A percentile compares a stretch with the other conserved stretches of the same genome.
Conservation (phyloP, 2,329 filamentous ascomycete species). For the Sporothrix globosa region DNA sequence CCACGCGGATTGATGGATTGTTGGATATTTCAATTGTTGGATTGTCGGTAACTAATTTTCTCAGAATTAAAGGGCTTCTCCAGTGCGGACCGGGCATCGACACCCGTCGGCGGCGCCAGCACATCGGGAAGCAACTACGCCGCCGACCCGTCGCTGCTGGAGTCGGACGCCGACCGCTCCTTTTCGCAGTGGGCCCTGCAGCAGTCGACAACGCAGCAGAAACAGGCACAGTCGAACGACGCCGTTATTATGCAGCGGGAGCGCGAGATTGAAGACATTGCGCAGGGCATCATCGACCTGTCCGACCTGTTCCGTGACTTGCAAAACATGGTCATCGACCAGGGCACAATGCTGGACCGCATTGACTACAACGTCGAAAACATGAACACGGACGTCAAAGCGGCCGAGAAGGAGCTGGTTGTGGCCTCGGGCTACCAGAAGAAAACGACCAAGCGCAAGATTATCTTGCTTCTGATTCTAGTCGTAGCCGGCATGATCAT, state of each 20-base stretch:
- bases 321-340: slow-evolving; percentile 92
- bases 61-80: slow-evolving; percentile 75
- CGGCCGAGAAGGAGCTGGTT: slow-evolving; percentile 86
- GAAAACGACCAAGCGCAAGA: slow-evolving; percentile 85
- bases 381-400: slow-evolving; percentile 92
- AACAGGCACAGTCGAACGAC: slow-evolving; percentile 74
- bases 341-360: slow-evolving; percentile 87
- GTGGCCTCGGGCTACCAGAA: slow-evolving; percentile 88
- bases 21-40: too few species aligned
- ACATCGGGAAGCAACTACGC: slow-evolving; percentile 42
- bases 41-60: slow-evolving; percentile 36
- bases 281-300: slow-evolving; percentile 95
- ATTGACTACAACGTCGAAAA: slow-evolving; percentile 98
- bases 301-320: slow-evolving; percentile 96
- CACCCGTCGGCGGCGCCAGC: slow-evolving; percentile 48
- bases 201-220: slow-evolving; percentile 69
- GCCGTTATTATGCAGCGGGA: slow-evolving; percentile 86
- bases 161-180: slow-evolving; percentile 90
- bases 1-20: too few species aligned
- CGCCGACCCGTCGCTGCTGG: slow-evolving; percentile 82
- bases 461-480: slow-evolving; percentile 84
- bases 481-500: slow-evolving; percentile 87
- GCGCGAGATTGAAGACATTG: slow-evolving; percentile 95
- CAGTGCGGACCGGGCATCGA: slow-evolving; percentile 55
- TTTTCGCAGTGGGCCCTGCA: slow-evolving; percentile 89